phyloP scores from a whole-genome alignment of 192 early-diverging fungal species.

The Coemansia sp. region DNA sequence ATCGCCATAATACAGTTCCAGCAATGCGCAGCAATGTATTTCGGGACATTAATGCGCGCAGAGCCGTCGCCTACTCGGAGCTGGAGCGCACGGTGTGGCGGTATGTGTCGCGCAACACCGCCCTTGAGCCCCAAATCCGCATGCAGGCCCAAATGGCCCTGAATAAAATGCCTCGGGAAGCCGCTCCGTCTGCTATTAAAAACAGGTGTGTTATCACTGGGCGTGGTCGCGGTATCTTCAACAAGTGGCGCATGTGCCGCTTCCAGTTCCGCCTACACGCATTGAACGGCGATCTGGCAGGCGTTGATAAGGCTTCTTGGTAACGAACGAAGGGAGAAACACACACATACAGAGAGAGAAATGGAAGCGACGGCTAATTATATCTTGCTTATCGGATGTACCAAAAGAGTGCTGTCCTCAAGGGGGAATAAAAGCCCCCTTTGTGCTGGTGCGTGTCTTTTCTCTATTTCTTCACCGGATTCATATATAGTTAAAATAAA shows the following conservation, averaged over 20 bases:
- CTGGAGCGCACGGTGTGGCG: slow-evolving; percentile 73
- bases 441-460: too few relatives aligned
- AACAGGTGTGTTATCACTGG: slow-evolving; percentile 78
- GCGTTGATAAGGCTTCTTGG: slow-evolving; percentile 81
- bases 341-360: not conserved
- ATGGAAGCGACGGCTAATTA: not conserved
- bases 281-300: slow-evolving; percentile 75
- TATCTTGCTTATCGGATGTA: not conserved
- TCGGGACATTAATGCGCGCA: slow-evolving; percentile 72
- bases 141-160: slow-evolving; percentile 77
- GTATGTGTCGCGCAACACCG: slow-evolving; percentile 75
- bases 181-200: slow-evolving; percentile 64
- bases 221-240: slow-evolving; percentile 72
- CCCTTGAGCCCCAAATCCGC: slow-evolving; percentile 69
- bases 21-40: slow-evolving; percentile 55
- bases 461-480: too few relatives aligned
- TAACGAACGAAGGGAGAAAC: slow-evolving; percentile 30
- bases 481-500: slow-evolving; percentile 2
- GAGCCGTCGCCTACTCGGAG: slow-evolving; percentile 67
- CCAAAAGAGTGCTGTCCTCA: not conserved
- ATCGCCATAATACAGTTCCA: not conserved
- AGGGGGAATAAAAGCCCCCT: too few relatives aligned
- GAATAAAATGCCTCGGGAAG: slow-evolving; percentile 64
- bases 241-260: slow-evolving; percentile 72
- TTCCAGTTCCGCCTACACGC: slow-evolving; percentile 82